Evolutionary conservation across 495 filamentous ascomycete species (phyloP), one percentile per base, ranked within the genome.

Genomic region (Ramalina peruviana): DNA sequence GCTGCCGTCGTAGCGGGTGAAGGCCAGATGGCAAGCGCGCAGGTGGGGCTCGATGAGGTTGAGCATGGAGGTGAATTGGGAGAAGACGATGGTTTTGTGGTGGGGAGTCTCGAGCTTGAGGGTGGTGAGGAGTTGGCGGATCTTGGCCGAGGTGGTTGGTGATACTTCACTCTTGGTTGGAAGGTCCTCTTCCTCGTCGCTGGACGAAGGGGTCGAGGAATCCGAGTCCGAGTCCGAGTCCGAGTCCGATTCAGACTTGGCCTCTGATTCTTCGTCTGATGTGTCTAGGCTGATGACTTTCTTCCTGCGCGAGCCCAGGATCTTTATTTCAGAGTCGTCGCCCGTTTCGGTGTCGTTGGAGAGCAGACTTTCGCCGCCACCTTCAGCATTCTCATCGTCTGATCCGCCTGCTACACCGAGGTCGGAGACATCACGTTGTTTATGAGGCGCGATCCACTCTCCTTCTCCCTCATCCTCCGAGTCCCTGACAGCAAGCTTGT

Each of bases 31-130:
- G 19, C 83, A 78, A 27, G 74, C 67, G 17, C 74, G 70, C 25
- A 98, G 69, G 70, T 96, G 95, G 15, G 92, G 92, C 62, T 97
- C 88, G 56, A 97, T 79, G 48, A 96, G 82, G 69, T 98, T 86
- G 43, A 98, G 79, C 92, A 98, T 96, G 6, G 86, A 88, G 2
- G 92, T 98, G 65, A 94, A 95, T 58, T 96, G 85, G 3, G 87
- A 94, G 67, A 98, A 98, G 53, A 98, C 87, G 62, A 98, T 98
- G 63, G 92, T 92, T 63, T 98, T 98, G 72, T 94, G 81, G 33
- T 74, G 65, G 0, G 74, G 63, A 0, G 81, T 76, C 63, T 98
- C 92, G 50, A 80, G 78, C 57, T 79, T 73, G 16, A 98, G 81
- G 54, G 97, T 82, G 54, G 72, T 66, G 64, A 96, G 75, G 21